Base-by-base conservation (phyloP, 2,329 filamentous ascomycete genomes). In the Pseudocercospora pini-densiflorae region DNA sequence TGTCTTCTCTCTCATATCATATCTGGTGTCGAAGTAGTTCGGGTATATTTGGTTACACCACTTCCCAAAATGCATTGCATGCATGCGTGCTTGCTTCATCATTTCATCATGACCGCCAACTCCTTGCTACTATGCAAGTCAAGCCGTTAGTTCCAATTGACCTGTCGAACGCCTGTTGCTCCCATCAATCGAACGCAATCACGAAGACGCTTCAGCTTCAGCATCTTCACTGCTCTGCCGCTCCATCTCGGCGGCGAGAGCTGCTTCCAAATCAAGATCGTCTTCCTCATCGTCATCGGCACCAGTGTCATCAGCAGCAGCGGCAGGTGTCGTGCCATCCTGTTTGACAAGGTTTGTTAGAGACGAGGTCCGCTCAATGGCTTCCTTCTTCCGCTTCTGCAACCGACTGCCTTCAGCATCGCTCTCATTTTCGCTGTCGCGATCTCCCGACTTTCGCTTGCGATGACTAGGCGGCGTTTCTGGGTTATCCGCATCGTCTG, bases 191-290 rank as follows among this genome's bases (percentile, higher is more conserved):
- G 27, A 27, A 29, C 21, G 24, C 16, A 24, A 27, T 54, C 24
- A 54, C 2, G 45, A 49, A 49, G 45, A 24, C 45, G 45, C 59
- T 24, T 66, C 27, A 19, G 51, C 47, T 10, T 45, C 59, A 55
- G 59, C 68, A 62, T 75, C 73, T 49, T 49, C 45, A 49, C 23
- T 49, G 45, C 45, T 49, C 45, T 76, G 65, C 59, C 71, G 70
- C 57, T 71, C 79, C 72, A 83, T 76, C 68, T 82, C 83, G 3
- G 79, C 81, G 67, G 80, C 80, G 65, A 84, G 69, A 63, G 81
- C 81, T n/a, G 87, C 85, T 76, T 89, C 89, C 59, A 90, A 77
- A 71, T 89, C 85, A 29, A 73, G 85, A 31, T 76, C 79, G 14
- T 27, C 69, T 14, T 78, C 77, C 14, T 72, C 63, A 68, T 75